These are phyloP conservation scores for Magnolia officinalis DNA, from an alignment of 164 flowering plant genomes.

Conservation along the genomic window DNA sequence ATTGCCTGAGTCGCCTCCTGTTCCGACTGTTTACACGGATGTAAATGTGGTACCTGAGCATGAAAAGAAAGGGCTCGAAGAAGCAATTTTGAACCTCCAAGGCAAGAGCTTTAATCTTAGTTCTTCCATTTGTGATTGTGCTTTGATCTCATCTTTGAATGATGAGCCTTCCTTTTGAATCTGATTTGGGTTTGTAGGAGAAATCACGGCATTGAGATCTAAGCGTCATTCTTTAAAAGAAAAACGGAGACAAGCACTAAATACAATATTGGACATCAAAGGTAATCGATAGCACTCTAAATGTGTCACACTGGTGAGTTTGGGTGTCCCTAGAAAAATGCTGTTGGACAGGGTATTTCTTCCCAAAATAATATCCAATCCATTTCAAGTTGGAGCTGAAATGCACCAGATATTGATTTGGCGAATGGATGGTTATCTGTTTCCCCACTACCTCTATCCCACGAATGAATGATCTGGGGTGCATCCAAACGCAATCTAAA, in stretches of 20 bases:
- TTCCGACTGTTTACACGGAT: constrained; percentile 32
- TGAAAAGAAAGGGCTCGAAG: constrained; percentile 47
- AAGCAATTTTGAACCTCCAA: constrained; percentile 42
- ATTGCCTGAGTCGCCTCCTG: constrained; percentile 29
- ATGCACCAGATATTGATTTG: neutral
- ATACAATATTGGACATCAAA: constrained; percentile 67
- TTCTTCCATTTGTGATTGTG: neutral
- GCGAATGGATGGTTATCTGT: neutral
- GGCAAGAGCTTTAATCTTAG: constrained; percentile 29
- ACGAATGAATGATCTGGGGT: no score
- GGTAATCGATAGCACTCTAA: constrained; percentile 29
- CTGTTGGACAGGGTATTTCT: neutral
- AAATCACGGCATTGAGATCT: constrained; percentile 39
- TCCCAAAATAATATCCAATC: neutral
- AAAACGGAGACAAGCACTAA: constrained; percentile 55
- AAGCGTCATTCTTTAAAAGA: constrained; percentile 45
- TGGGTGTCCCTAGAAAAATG: neutral
- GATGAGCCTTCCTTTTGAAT: neutral
- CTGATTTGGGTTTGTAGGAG: constrained; percentile 37
- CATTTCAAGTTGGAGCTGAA: neutral
- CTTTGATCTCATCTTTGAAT: neutral
- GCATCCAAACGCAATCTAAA: no score
- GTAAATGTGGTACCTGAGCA: constrained; percentile 65
- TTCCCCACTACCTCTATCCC: neutral
- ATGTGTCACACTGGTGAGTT: neutral